Evolutionary conservation across 306 rosid genomes (phyloP), one percentile per base, ranked within the genome.

Genomic region (Echinosophora koreensis): DNA sequence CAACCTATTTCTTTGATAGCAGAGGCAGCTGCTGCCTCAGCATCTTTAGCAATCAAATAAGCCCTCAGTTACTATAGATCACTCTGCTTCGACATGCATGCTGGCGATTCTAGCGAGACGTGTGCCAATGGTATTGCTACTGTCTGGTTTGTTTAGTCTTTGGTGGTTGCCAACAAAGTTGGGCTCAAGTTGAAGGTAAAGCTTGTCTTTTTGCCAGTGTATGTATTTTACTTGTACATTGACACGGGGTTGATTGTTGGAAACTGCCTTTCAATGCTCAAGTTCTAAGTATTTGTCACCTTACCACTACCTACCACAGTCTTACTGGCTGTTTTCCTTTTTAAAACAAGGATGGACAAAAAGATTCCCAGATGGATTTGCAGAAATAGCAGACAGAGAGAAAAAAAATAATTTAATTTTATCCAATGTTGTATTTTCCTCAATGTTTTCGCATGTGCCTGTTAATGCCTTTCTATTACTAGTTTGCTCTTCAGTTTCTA

Each of bases 1-100:
- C 98, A 87, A 66, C 97, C 96, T 35, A 86, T 91, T 81, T 81
- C 93, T 57, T 84, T 91, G 82, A 82, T 93, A 90, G 91, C 97
- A 64, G 97, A 91, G 60, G 96, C 99, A 57, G 89, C 94, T 5
- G 79, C 87, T 59, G 86, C 89, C 77, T 90, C 97, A 41, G 86
- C 94, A 77, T 77, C 85, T 58, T 50, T 73, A 81, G 65, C 87
- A 69, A 80, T 84, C 77, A 87, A 87, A 78, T 90, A 90, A 87
- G 66, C 64, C 78, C 56, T 73, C 63, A 18, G 58, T 50, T 65
- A 39, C 67, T 30, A n/a, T 54, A 38, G 68, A 73, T 49, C 74
- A 79, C 62, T 34, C 42, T 55, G 41, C 71, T 61, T 52, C 35
- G 56, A 44, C 62, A 30, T 39, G 58, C 49, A 35, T 57, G 61